Conservation (phyloP, 106 monocot genomes). For the Apostasia shenzhenica region DNA sequence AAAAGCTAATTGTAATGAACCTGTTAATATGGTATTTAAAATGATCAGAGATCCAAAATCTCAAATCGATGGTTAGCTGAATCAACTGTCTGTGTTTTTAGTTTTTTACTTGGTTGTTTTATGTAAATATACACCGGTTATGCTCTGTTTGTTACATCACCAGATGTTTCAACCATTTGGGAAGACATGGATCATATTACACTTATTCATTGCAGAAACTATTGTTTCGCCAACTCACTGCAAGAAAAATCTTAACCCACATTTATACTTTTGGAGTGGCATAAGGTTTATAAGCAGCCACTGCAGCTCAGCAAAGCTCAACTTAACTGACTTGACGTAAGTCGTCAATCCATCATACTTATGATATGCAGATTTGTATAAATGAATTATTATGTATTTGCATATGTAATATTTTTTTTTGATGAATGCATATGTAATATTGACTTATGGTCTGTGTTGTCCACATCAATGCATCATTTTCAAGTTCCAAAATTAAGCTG, state of each 20-base stretch:
- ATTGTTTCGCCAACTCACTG: conserved; percentile 4
- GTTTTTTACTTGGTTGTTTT: no score
- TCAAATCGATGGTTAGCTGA: no score
- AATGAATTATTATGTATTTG: neutral
- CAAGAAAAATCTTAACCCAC: conserved; percentile 2
- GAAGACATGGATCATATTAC: no score
- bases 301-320: conserved; percentile 28
- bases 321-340: conserved; percentile 94
- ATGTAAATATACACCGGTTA: no score
- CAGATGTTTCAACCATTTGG: no score
- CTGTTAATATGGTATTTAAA: no score
- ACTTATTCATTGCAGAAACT: conserved; percentile 24
- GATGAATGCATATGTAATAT: neutral
- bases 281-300: conserved; percentile 29
- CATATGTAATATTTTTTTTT: neutral
- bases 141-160: no score
- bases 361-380: neutral
- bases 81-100: no score
- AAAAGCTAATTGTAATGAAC: no score
- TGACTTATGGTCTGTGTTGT: neutral
- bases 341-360: conserved; percentile 7
- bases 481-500: neutral
- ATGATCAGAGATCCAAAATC: no score
- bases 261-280: conserved; percentile 14
- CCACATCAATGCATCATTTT: neutral